Evolutionary conservation across 352 stramenopile genomes (phyloP).

Genomic region (Saprolegnia diclina): DNA sequence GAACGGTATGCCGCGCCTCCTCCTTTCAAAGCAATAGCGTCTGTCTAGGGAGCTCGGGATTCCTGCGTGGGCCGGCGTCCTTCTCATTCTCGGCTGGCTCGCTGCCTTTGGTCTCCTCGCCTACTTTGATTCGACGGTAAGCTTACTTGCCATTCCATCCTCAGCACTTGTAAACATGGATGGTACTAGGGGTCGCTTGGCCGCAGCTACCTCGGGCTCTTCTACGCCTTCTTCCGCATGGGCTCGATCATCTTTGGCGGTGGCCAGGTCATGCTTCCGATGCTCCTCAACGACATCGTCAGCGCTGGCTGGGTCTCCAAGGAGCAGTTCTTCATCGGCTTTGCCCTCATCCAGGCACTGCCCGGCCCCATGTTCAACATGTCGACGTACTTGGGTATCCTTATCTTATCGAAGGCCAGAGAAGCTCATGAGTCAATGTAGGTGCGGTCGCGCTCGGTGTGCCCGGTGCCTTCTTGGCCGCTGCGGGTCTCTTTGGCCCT

Average conservation of each 20-base stretch:
- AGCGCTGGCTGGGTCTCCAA: constrained; percentile 86
- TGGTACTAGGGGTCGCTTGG: constrained; percentile 4
- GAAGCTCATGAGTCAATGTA: not conserved
- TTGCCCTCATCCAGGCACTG: constrained; percentile 90
- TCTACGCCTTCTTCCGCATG: constrained; percentile 93
- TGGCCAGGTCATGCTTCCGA: constrained; percentile 90
- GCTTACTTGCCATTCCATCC: constrained; percentile 36
- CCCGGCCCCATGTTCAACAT: constrained; percentile 95
- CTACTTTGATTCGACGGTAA: constrained; percentile 46
- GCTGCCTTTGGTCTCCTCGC: constrained; percentile 56
- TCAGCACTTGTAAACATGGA: constrained; percentile 6
- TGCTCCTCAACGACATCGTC: constrained; percentile 80
- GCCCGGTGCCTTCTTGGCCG: constrained; percentile 82
- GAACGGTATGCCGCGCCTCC: constrained; percentile 32
- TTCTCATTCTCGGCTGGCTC: constrained; percentile 79
- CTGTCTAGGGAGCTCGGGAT: constrained; percentile 86
- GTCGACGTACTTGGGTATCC: constrained; percentile 83
- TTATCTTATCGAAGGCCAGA: not conserved
- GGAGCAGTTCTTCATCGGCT: constrained; percentile 89
- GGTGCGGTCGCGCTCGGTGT: constrained; percentile 73
- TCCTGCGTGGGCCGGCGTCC: constrained; percentile 52
- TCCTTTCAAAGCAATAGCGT: not conserved
- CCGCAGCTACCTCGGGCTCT: constrained; percentile 53
- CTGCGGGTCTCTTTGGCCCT: constrained; percentile 87
- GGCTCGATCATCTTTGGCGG: constrained; percentile 94